Evolutionary conservation across 768 basidiomycete genomes (phyloP), one percentile per base, ranked within the genome.

Genomic region (Guyanaporus albipodus): DNA sequence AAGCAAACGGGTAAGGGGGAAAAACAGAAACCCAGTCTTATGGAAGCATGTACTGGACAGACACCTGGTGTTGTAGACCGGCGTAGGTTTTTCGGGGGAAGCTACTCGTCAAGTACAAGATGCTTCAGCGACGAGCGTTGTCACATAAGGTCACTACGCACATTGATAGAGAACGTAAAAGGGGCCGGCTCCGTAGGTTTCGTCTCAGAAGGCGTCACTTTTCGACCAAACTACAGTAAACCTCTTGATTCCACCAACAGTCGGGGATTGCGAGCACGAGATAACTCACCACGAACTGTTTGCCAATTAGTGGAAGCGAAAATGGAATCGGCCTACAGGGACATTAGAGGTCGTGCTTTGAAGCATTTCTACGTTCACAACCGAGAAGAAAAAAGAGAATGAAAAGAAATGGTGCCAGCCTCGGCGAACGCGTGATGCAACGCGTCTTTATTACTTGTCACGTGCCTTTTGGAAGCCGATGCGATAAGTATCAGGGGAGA

Each of bases 251-350:
- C 28, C 14, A n/a, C n/a, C n/a, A n/a, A n/a, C n/a, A n/a, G 28
- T 28, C 10, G 28, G 28, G 28, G 28, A 12, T 9, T 12, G 10
- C 28, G 10, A 28, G 6, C 1, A 11, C 12, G 5, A 36, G 15
- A 46, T 17, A 44, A 38, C 43, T 22, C 17, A 46, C 49, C 15
- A 51, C 35, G 19, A 46, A 46, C 52, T 53, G 24, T 38, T 33
- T 2, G 21, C 23, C 15, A 31, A 24, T 34, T 1, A 39, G 11
- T 12, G n/a, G 12, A 19, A 10, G 19, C 8, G 4, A 15, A 12
- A 21, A 22, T 4, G 15, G 10, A 22, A 21, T 8, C 3, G 10
- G 11, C 48, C 28, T 34, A 49, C 48, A 19, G n/a, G 2, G 17
- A 32, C 1, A 27, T 29, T n/a, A 17, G 38, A 21, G 3, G 12